These are phyloP conservation scores for Pyrrhoderma lamaoense DNA, from an alignment of 1,284 basidiomycete genomes.

Conservation along the genomic window DNA sequence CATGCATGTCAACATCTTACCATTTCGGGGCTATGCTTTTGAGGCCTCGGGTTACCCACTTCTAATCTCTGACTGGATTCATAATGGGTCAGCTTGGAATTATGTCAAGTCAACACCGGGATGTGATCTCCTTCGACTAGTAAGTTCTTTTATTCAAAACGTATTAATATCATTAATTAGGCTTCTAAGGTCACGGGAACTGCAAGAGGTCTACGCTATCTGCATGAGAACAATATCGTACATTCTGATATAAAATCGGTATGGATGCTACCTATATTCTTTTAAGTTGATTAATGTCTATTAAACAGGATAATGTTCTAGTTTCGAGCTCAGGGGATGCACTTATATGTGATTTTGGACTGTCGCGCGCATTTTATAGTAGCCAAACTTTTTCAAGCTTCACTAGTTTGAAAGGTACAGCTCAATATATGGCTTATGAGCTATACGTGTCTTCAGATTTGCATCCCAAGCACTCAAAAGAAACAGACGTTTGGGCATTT, in stretches of 20 bases:
- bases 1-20: not conserved
- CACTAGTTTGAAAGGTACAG: slow-evolving; percentile 1
- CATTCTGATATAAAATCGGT: slow-evolving; percentile 9
- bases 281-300: not conserved
- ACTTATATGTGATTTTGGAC: slow-evolving; percentile 10
- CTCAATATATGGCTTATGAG: slow-evolving; percentile 9
- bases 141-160: not conserved
- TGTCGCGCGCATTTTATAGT: slow-evolving; percentile 1
- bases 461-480: slow-evolving; percentile 1
- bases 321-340: not conserved
- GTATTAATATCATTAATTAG: not conserved
- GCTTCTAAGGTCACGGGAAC: not conserved
- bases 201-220: slow-evolving; percentile 1
- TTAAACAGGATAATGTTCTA: not conserved
- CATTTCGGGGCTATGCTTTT: slow-evolving; percentile 3
- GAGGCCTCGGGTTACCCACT: not conserved
- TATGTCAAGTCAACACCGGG: too few relatives aligned
- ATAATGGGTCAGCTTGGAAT: not conserved
- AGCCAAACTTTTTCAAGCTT: not conserved
- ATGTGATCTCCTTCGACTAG: too few relatives aligned
- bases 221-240: not conserved
- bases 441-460: not conserved
- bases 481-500: too few relatives aligned
- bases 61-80: slow-evolving; percentile 8
- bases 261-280: not conserved